Base-by-base conservation (phyloP, 768 basidiomycete species). In the Lactarius hatsudake region DNA sequence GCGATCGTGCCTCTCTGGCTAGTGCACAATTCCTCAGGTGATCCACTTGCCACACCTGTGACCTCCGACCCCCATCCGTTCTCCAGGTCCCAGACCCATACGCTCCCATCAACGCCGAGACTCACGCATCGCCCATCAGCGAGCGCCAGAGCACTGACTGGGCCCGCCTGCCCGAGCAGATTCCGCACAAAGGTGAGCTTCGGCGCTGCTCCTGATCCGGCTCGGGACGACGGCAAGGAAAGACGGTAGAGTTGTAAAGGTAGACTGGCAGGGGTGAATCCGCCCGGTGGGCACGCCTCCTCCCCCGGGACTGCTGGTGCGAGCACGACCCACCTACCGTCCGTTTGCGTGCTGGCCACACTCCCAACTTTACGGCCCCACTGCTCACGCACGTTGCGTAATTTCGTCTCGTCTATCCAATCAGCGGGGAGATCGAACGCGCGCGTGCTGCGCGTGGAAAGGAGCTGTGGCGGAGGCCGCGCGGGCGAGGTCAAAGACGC, bases 81-180 rank as follows among this genome's bases (percentile, higher is more conserved):
- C 74, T 94, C 92, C 38, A 94, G 79, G 77, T 94, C 92, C 92
- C 92, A 94, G 3, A 91, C 89, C 89, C 90, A 92, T 53, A 94
- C 82, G 71, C 84, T 84, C 48, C 90, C 90, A 73, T 91, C 86
- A 40, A 77, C 76, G 10, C 88, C 86, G 23, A 93, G 76, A 72
- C 89, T 88, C 34, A 94, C 88, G 70, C 92, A 94, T 3, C 92
- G 85, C 28, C 92, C 92, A 75, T 94, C 92, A 34, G 92, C 86
- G 42, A 94, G 80, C 18, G 88, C 83, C 26, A 94, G 81, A 5
- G 88, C 83, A 5, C 82, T 82, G 28, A 92, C 81, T 7, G 88
- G 84, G 9, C 88, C 87, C 1, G 79, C 78, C 58, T 89, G 91
- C 8, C 93, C 91, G 72, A 88, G 81, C 56, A 94, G 76, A 61